These are phyloP conservation scores for Capsicum pubescens DNA, from an alignment of 257 asterid species.

Conservation along the genomic window DNA sequence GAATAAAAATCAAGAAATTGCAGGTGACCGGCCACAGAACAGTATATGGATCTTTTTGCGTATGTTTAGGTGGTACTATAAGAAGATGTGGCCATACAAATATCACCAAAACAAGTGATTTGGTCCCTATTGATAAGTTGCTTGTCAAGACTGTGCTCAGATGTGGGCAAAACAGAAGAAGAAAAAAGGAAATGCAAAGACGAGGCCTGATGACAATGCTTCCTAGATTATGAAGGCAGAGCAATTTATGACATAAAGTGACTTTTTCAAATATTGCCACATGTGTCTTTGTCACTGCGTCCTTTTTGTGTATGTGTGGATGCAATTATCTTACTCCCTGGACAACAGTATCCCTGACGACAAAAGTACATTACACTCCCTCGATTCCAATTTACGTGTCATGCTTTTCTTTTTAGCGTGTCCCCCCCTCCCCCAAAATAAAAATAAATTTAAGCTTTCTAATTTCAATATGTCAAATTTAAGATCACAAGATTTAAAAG, in stretches of 20 bases:
- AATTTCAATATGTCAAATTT: no score
- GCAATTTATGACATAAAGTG: conserved; percentile 34
- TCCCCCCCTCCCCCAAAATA: no score
- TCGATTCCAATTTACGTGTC: no score
- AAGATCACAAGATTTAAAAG: no score
- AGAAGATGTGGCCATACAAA: neutral
- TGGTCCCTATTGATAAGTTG: conserved; percentile 14
- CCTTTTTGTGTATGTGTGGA: conserved; percentile 32
- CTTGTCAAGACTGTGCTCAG: conserved; percentile 21
- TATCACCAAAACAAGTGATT: conserved; percentile 17
- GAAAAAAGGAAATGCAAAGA: neutral
- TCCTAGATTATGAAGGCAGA: conserved; percentile 39
- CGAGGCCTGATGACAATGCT: conserved; percentile 33
- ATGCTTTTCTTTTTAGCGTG: no score
- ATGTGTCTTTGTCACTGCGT: conserved; percentile 46
- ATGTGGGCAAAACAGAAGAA: neutral
- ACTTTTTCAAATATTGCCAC: conserved; percentile 36
- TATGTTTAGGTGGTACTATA: conserved; percentile 13
- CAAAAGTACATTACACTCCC: neutral
- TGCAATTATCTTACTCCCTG: neutral
- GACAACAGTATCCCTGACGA: neutral
- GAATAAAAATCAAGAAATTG: conserved; percentile 38
- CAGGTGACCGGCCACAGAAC: conserved; percentile 47
- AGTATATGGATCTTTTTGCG: neutral
- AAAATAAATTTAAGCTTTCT: no score